Base-by-base conservation (phyloP, 108 stramenopile species). In the Discostella pseudostelligera region DNA sequence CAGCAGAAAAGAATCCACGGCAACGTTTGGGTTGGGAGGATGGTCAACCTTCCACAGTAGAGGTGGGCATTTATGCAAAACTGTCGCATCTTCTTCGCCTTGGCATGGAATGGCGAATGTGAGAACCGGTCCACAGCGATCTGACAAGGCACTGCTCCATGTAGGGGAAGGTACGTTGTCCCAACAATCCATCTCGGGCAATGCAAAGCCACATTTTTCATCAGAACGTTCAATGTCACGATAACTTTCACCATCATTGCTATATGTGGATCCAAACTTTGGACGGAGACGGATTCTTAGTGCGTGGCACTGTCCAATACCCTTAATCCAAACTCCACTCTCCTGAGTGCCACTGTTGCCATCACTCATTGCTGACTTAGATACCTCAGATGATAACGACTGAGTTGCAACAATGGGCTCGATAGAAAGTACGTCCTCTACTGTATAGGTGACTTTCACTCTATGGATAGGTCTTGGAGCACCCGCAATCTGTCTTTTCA, bases 21-120 rank as follows among this genome's bases (percentile, higher is more conserved):
- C 77, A 4, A 80, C 63, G 10, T 28, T 16, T 48, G 82, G 60
- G 65, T 76, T 47, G 14, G 74, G 67, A 13, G 88, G 88, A 39
- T 90, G 62, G 9, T 89, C 81, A 0, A 94, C 93, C 54, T 89
- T 89, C 93, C 89, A 94, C 17, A 91, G 54, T 22, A 94, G 62
- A 11, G 93, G 93, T 21, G 85, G 85, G 16, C 69, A 70, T 54
- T 73, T 68, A 44, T 73, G 50, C 35, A 67, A 39, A 16, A 39
- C 72, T 11, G 14, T 47, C 11, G n/a, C 55, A 20, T 51, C 39
- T 40, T 58, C 21, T 12, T 57, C 35, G 4, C 20, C 24, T 72
- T 76, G 76, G 14, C 39, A 51, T 43, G 80, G 80, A 59, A 81
- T 72, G 19, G 75, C 76, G 69, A 81, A 81, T 14, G 76, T 81